phyloP scores from a whole-genome alignment of 1,284 basidiomycete genomes.

The Pseudozyma pruni region DNA sequence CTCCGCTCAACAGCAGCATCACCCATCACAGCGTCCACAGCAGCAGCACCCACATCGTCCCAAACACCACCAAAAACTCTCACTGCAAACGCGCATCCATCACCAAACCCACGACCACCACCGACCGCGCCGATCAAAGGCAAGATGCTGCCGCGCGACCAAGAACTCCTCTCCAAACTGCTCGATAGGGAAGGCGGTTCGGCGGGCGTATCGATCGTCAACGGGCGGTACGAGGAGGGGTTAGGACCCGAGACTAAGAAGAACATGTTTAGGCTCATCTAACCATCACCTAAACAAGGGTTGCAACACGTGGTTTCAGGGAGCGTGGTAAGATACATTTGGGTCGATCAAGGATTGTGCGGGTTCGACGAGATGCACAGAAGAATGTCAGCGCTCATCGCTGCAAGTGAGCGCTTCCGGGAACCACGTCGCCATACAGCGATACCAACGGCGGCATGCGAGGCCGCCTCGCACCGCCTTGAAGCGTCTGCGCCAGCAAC shows the following conservation, averaged over 20 bases:
- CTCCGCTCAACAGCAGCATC: neutral
- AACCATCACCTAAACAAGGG: too few relatives aligned
- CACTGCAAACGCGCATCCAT: too few relatives aligned
- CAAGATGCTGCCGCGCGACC: conserved; percentile 42
- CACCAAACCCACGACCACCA: neutral
- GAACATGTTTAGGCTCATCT: conserved; percentile 57
- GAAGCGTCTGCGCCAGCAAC: conserved; percentile 1
- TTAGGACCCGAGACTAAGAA: conserved; percentile 52
- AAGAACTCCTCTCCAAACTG: conserved; percentile 41
- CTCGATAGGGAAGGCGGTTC: conserved; percentile 48
- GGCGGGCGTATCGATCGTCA: conserved; percentile 40
- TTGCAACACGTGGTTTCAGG: too few relatives aligned
- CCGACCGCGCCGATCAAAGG: neutral
- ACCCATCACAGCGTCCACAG: neutral
- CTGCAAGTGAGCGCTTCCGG: conserved; percentile 24
- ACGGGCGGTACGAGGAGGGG: conserved; percentile 50
- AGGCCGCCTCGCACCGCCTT: conserved; percentile 21
- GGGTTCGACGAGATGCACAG: too few relatives aligned
- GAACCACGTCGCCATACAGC: conserved; percentile 34
- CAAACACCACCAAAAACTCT: neutral
- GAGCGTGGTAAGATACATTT: too few relatives aligned
- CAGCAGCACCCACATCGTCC: neutral
- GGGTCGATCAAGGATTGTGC: too few relatives aligned
- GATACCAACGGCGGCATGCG: conserved; percentile 21
- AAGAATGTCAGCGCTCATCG: neutral